Evolutionary conservation across 441 rosid genomes (phyloP).

Genomic region (Daphne laureola): DNA sequence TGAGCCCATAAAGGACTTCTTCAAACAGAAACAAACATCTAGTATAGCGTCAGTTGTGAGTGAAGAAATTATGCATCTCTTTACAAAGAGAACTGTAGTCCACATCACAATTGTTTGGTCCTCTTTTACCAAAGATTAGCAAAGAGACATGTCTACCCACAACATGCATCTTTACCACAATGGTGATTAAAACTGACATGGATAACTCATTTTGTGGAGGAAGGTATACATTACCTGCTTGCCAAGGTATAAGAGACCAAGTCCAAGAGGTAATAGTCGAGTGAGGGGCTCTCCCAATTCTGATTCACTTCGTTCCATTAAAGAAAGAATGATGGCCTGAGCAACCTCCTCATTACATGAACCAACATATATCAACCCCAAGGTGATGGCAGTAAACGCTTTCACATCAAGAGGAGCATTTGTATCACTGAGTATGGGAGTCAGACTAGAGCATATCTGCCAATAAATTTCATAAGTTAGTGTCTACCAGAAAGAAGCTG

Average conservation of each 20-base stretch:
- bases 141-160: too few relatives aligned
- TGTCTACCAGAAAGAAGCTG: not conserved
- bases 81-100: too few relatives aligned
- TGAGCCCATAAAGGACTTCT: too few relatives aligned
- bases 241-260: slow-evolving; percentile 91
- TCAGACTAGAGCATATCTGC: slow-evolving; percentile 57
- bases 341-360: slow-evolving; percentile 96
- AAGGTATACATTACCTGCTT: slow-evolving; percentile 57
- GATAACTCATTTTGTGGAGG: too few relatives aligned
- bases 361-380: slow-evolving; percentile 88
- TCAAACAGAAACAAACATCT: too few relatives aligned
- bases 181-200: too few relatives aligned
- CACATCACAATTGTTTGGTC: too few relatives aligned
- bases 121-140: too few relatives aligned
- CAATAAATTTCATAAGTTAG: slow-evolving; percentile 7
- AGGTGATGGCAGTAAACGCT: slow-evolving; percentile 79
- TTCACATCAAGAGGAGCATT: slow-evolving; percentile 74
- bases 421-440: slow-evolving; percentile 64
- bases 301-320: slow-evolving; percentile 75
- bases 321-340: slow-evolving; percentile 71
- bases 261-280: slow-evolving; percentile 82
- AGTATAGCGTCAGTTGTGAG: too few relatives aligned
- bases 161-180: too few relatives aligned
- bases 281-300: slow-evolving; percentile 75
- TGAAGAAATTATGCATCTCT: too few relatives aligned